Evolutionary conservation across 163 green algal genomes (phyloP).

Genomic region (Prototheca wickerhamii): DNA sequence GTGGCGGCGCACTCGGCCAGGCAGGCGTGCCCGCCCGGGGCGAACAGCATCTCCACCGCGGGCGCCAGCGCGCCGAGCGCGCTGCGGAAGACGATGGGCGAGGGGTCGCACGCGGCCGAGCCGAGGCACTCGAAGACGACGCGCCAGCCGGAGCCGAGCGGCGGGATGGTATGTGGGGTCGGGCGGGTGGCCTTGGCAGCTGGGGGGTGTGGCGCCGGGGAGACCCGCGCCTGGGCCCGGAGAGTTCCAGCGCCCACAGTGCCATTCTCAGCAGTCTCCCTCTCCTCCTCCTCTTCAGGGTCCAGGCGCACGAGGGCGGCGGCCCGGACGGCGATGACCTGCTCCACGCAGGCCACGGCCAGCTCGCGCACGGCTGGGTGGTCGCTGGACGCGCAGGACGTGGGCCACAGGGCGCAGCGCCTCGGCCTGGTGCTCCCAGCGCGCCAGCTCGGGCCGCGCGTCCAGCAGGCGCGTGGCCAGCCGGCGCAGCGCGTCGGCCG

Average conservation of each 20-base stretch:
- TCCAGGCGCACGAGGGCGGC: slow-evolving; percentile 43
- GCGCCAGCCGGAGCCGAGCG: no score
- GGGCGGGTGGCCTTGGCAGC: no score
- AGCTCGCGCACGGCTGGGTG: slow-evolving; percentile 68
- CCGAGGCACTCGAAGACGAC: no score
- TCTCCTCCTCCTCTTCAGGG: slow-evolving; percentile 6
- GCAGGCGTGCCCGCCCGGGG: not conserved
- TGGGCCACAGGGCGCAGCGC: slow-evolving; percentile 84
- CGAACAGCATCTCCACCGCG: not conserved
- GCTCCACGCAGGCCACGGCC: slow-evolving; percentile 64
- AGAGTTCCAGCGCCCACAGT: no score
- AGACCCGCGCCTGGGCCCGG: no score
- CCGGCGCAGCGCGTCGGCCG: slow-evolving; percentile 66
- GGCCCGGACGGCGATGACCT: slow-evolving; percentile 41
- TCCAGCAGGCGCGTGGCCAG: slow-evolving; percentile 70
- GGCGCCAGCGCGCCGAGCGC: not conserved
- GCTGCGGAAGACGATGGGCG: not conserved
- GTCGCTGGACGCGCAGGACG: slow-evolving; percentile 77
- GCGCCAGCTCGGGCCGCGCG: slow-evolving; percentile 60
- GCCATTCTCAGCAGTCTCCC: no score
- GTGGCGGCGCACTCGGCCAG: not conserved
- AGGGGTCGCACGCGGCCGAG: no score
- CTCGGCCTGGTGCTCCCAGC: slow-evolving; percentile 71
- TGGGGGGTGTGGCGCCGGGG: no score
- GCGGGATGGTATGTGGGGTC: no score